Base-by-base conservation (phyloP, 768 basidiomycete species). In the Boletus tylopilopsis region DNA sequence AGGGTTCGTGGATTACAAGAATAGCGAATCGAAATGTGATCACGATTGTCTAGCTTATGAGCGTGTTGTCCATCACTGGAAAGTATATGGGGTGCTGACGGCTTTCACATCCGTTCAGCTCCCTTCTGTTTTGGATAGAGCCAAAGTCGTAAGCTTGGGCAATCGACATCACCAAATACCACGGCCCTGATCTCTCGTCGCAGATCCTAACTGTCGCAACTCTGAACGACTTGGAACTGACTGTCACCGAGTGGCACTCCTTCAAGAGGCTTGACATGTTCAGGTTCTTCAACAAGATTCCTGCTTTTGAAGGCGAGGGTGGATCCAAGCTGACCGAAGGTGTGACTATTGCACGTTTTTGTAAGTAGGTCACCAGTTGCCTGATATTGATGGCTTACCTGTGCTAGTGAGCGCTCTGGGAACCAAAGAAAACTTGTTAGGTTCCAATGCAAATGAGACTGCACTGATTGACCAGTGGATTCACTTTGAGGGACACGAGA, bases 381-480 rank as follows among this genome's bases (percentile, higher is more conserved):
- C 16, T 11, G 4, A 6, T 6, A 8, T 22, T 8, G 10, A 40
- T 5, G 12, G 23, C 27, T 41, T 29, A 47, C 12, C 6, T 8
- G 11, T 22, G 6, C 11, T 16, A 62, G 60, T 61, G 45, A 39
- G 51, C n/a, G 19, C 36, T 2, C 27, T 62, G 18, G 58, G 50
- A 4, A 49, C 50, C 18, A 43, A 54, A 15, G 23, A 49, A 0
- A 45, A 53, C 8, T 29, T 63, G 32, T 41, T 57, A 29, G 60
- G 60, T 19, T 41, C 45, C 6, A 22, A 42, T 25, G n/a, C 32
- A 15, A 50, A 60, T 21, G 55, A 59, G 29, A 16, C 19, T 1
- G 41, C 50, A 1, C 27, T 55, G 1, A 24, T 63, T 8, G 58
- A 63, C 41, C 62, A 62, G 16, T 63, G 61, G 58, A 16, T 45